Base-by-base conservation (phyloP, 257 asterid genomes). In the Ligustrum vulgare region DNA sequence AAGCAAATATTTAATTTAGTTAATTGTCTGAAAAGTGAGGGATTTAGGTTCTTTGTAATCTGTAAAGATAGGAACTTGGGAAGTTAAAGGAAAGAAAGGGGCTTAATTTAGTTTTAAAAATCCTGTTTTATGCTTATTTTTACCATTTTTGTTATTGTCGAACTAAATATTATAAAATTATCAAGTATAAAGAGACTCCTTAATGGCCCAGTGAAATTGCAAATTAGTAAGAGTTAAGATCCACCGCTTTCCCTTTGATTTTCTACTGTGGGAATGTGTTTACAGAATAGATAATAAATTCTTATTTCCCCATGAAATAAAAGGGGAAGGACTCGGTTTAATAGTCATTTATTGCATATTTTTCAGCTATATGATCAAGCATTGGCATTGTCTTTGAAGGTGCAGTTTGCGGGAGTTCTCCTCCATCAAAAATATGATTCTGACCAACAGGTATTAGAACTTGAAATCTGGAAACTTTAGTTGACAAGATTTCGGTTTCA, bases 291-390 rank as follows among this genome's bases (percentile, higher is more conserved):
- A 18, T 34, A 47, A 7, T 20, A 34, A 62, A 20, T 71, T 77
- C 43, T 15, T 32, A 82, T 81, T 76, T 86, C 81, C 79, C 80
- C 74, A 79, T 89, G 80, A 60, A 75, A 76, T 54, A 72, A 75
- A 45, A 65, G 77, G 80, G 74, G 67, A 80, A 74, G 77, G 39
- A 72, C 76, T 78, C 49, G 87, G 83, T 91, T 93, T 94, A 85
- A 79, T 80, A 73, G 92, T 81, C 83, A 91, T 86, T 91, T 81
- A 85, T 82, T 84, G 87, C 90, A 81, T 88, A 83, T 79, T 79
- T 80, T 18, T 64, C 91, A 35, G 82, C 84, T 69, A 64, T 86
- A 74, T 77, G 85, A 67, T 79, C 87, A 25, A 84, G 80, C 77
- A 80, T 83, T 78, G 81, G 79, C 70, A 77, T 16, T 82, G 76